Evolutionary conservation across 805 yeast species (phyloP).

Genomic region (Millerozyma acaciae): DNA sequence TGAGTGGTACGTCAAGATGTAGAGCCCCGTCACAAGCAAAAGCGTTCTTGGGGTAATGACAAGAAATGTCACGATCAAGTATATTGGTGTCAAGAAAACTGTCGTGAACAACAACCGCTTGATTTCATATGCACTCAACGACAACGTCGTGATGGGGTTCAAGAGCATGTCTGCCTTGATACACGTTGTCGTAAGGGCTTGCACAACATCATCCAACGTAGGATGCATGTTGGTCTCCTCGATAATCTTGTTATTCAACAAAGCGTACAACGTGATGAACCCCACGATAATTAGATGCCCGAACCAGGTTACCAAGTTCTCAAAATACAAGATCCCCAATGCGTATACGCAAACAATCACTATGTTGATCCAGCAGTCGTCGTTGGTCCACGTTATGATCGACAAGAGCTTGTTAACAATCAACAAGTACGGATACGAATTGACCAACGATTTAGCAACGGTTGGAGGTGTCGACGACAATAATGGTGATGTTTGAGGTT

Average conservation of each 20-base stretch:
- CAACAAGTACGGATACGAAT: conserved; percentile 80
- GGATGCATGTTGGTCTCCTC: conserved; percentile 63
- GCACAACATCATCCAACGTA: conserved; percentile 82
- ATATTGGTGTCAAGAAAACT: conserved; percentile 79
- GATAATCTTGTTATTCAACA: conserved; percentile 53
- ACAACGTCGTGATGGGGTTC: conserved; percentile 72
- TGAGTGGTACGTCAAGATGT: conserved; percentile 79
- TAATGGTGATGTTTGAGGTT: conserved; percentile 69
- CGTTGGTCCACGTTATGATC: conserved; percentile 87
- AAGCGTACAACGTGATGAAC: conserved; percentile 54
- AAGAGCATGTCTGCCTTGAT: conserved; percentile 73
- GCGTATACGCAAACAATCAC: conserved; percentile 54
- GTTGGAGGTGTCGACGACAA: conserved; percentile 87
- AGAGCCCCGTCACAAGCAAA: conserved; percentile 54
- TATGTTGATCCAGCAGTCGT: conserved; percentile 72
- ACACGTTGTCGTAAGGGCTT: conserved; percentile 68
- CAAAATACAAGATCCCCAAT: conserved; percentile 70
- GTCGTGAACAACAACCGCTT: conserved; percentile 80
- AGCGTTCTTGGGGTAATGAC: conserved; percentile 68
- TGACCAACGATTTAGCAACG: conserved; percentile 75
- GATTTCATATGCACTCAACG: conserved; percentile 74
- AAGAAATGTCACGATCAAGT: conserved; percentile 64
- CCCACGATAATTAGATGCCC: conserved; percentile 76
- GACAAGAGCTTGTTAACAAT: conserved; percentile 67
- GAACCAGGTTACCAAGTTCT: conserved; percentile 68